Evolutionary conservation across 352 stramenopile genomes (phyloP), one percentile per base, ranked within the genome.

Genomic region (Phytophthora kernoviae): DNA sequence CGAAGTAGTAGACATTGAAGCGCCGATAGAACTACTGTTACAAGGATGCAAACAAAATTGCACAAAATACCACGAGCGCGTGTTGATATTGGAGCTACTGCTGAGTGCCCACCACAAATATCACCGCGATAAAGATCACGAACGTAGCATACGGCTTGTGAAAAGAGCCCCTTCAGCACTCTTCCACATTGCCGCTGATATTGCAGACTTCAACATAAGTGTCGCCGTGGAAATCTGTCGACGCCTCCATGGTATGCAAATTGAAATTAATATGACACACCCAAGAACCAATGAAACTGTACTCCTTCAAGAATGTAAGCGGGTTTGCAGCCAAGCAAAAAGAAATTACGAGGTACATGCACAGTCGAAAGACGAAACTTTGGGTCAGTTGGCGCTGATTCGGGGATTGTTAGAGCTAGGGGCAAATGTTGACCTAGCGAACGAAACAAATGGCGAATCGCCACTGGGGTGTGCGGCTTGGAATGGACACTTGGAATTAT

Each of bases 231-330:
- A 87, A 57, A 59, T 82, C 17, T 90, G 77, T 59, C 78, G 73
- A 45, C 37, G 50, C 0, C 55, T 90, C 20, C 54, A 67, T 24
- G 59, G 57, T 34, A 32, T 78, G 21, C 63, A 73, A 37, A 57
- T 84, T 46, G 77, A 85, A 48, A 79, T 89, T 36, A 86, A 89
- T 42, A 52, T 71, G 39, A 11, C 73, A 2, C 70, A 87, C 39
- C 40, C 56, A n/a, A 36, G 20, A 26, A 85, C 67, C 6, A 47
- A 45, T 0, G 79, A 89, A 42, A 80, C 77, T 0, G 79, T 71
- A 6, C 48, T 89, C 1, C 58, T 89, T 7, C 70, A 79, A 57
- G 77, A 89, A 20, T 89, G 79, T 49, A 87, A 87, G 52, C 75
- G 75, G 1, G 51, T 87, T 24, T 86, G 79, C 43, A 17, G 39